Conservation (phyloP, 192 early-diverging fungal genomes). For the Linnemannia hyalina region DNA sequence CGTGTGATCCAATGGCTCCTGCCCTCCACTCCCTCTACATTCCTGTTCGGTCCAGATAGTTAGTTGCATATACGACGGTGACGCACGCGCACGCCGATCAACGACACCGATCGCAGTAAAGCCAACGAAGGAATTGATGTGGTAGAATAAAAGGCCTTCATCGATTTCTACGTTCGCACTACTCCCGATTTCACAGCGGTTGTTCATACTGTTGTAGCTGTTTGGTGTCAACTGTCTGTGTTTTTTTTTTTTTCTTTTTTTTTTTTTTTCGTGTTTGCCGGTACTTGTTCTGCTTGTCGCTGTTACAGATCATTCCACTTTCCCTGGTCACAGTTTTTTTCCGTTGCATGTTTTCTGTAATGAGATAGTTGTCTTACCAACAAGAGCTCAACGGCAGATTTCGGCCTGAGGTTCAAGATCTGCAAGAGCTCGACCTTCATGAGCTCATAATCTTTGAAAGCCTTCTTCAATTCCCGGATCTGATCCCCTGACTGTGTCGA, state of each 20-base stretch:
- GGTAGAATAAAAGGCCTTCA: no score
- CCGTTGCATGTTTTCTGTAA: no score
- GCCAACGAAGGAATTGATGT: not conserved
- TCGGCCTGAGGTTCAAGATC: slow-evolving; percentile 80
- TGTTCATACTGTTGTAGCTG: no score
- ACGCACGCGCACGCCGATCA: not conserved
- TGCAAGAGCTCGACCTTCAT: slow-evolving; percentile 83
- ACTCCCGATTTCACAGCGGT: no score
- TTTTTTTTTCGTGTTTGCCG: no score
- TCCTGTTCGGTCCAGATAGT: not conserved
- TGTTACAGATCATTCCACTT: no score
- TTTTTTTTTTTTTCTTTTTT: no score
- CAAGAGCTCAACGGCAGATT: slow-evolving; percentile 72
- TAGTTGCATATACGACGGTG: not conserved
- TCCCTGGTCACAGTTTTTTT: no score
- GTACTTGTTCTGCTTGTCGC: no score
- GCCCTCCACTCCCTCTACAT: not conserved
- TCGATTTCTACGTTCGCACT: not conserved
- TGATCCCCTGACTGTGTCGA: slow-evolving; percentile 68
- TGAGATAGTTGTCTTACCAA: slow-evolving; percentile 55
- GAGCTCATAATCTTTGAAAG: slow-evolving; percentile 62
- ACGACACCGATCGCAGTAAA: not conserved
- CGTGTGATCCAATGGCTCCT: not conserved
- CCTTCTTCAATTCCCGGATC: slow-evolving; percentile 60
- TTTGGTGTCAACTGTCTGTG: no score